Base-by-base conservation (phyloP, 2,329 filamentous ascomycete species). In the Sodiomyces alkalinus region DNA sequence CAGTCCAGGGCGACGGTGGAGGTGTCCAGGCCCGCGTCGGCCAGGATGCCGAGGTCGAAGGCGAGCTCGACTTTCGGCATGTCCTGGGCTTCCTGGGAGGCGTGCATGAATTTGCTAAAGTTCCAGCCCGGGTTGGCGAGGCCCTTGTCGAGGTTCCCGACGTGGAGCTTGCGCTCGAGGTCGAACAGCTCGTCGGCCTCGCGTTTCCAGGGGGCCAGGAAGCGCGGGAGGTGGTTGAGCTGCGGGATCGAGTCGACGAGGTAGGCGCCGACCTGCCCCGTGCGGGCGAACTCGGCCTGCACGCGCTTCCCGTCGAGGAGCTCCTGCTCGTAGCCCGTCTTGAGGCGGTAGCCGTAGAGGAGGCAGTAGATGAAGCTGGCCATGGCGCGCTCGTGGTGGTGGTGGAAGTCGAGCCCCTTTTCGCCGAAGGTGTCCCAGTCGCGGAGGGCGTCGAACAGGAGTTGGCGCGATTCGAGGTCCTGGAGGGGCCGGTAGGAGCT, bases 401-500 rank as follows among this genome's bases (percentile, higher is more conserved):
- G 35, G 11, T 45, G 38, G 27, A 47, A 46, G 23, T 51, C 44
- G 9, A 25, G 9, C 17, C 46, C 41, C 19, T 37, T 38, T 5
- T 33, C 33, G 1, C 43, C 46, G 7, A 28, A 18, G 6, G 29
- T 18, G 12, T 45, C 43, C 27, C 44, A 30, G 2, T 46, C 44
- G 2, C 39, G 34, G n/a, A 64, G 34, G 0, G 64, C 39, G 9
- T 63, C 56, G 11, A 43, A 44, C 1, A 64, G 33, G 1, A 63
- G 36, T 28, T 62, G 57, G 29, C 49, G 55, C 17, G 52, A 56
- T 35, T 64, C 62, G 5, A 63, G 44, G 7, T 61, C 55, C 35
- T 62, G 58, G 0, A 65, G 36, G 0, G 47, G 42, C 11, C 45
- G 44, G 31, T 62, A 64, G 0, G 45, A 48, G 3, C 39, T 39